Evolutionary conservation across 805 yeast genomes (phyloP), one percentile per base, ranked within the genome.

Genomic region (Starmerella potacharoeniae): DNA sequence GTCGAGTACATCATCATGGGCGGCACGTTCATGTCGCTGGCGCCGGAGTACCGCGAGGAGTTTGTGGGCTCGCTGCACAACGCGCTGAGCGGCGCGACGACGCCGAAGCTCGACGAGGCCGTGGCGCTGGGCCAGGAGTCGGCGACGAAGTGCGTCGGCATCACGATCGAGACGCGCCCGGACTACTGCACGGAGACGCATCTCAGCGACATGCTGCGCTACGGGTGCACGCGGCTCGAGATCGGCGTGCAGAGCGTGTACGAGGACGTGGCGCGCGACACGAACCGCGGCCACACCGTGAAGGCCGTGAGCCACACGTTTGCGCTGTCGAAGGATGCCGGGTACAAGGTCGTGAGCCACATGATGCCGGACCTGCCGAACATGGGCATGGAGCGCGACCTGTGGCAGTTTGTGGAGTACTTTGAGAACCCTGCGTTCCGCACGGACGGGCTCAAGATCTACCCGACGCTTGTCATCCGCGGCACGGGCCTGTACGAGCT

Each of bases 291-390:
- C 3, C 98, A 93, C 66, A 93, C 98, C 0, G 98, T 93, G 28
- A 84, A 83, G 68, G 82, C 97, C 1, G 98, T 93, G 9, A 86
- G 96, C 70, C 95, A 91, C 66, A 93, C 97, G 0, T 93, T 93
- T 73, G 86, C 87, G 0, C 80, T 85, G 47, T 95, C 97, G n/a
- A 93, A 93, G 68, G 98, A 93, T 70, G 91, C 98, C 1, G 98
- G 98, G 13, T 93, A 90, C 71, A 93, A 93, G 68, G 95, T 93
- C 53, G 98, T 93, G 29, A 83, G 95, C 61, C 98, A 93, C 72
- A 93, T 93, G 98, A 93, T 93, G 98, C 98, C 98, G 14, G 98
- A 93, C 74, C 76, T 93, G 64, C 98, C 98, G 16, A 93, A 93
- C 66, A 97, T 93, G 56, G 98, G 97, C 17, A 87, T 91, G 95